A percentile compares a stretch with the other conserved stretches of the same genome.
phyloP scores from a whole-genome alignment of 2,329 filamentous ascomycete species.

The Epichloe gansuensis region DNA sequence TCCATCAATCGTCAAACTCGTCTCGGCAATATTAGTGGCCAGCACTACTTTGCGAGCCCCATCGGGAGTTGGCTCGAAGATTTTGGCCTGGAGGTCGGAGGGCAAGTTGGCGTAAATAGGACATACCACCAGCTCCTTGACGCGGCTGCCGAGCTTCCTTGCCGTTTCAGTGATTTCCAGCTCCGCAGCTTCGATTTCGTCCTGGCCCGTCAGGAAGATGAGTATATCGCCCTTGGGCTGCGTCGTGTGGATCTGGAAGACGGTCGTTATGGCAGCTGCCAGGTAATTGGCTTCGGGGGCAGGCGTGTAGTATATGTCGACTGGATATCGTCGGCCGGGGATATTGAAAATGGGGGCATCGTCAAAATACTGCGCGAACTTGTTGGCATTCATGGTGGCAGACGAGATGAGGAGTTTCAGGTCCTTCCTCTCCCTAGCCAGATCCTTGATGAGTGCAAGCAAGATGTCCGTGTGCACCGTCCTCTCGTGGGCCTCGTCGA shows the following conservation, averaged over 20 bases:
- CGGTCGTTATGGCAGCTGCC: conserved; percentile 77
- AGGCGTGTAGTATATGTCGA: conserved; percentile 82
- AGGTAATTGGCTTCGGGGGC: conserved; percentile 92
- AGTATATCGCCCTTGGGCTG: conserved; percentile 80
- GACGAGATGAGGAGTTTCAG: conserved; percentile 86
- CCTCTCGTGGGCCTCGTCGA: conserved; percentile 94
- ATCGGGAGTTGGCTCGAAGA: conserved; percentile 84
- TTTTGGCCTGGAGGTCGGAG: conserved; percentile 79
- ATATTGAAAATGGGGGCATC: conserved; percentile 91
- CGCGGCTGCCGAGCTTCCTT: conserved; percentile 70
- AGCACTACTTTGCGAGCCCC: conserved; percentile 82
- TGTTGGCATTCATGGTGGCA: conserved; percentile 86
- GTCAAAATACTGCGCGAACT: conserved; percentile 86
- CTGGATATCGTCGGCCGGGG: conserved; percentile 75
- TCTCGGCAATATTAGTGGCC: conserved; percentile 95
- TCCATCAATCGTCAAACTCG: conserved; percentile 86
- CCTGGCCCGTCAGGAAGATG: conserved; percentile 89
- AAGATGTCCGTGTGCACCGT: conserved; percentile 86
- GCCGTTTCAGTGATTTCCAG: conserved; percentile 75
- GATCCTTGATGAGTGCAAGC: conserved; percentile 76
- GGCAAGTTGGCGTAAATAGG: conserved; percentile 93
- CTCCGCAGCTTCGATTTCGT: conserved; percentile 86
- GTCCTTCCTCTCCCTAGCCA: conserved; percentile 70
- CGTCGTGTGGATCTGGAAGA: conserved; percentile 88
- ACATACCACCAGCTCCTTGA: conserved; percentile 77